A percentile compares a stretch with the other conserved stretches of the same genome.
These are phyloP conservation scores for Ogataea methylovora DNA, from an alignment of 805 yeast species.

Conservation along the genomic window DNA sequence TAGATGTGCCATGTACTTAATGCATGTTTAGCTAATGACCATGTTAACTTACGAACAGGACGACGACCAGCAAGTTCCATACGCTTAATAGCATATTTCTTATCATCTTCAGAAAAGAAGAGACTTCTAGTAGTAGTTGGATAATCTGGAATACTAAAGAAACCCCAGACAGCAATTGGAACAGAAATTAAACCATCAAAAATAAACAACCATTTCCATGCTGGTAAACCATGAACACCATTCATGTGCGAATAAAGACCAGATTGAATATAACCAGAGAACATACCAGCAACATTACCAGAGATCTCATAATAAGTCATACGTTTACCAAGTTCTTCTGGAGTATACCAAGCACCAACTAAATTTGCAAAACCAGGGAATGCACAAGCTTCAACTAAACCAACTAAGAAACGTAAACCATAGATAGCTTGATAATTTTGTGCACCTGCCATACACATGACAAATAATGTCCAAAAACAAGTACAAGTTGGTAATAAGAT, in stretches of 20 bases:
- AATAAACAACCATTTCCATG: constrained; percentile 73
- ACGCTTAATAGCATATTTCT: constrained; percentile 33
- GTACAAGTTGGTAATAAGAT: constrained; percentile 47
- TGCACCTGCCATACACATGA: constrained; percentile 43
- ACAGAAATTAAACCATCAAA: constrained; percentile 56
- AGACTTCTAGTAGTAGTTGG: constrained; percentile 31
- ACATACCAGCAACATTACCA: constrained; percentile 51
- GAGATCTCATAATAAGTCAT: constrained; percentile 55
- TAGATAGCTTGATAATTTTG: constrained; percentile 41
- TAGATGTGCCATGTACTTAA: constrained; percentile 43
- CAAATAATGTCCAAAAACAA: constrained; percentile 48
- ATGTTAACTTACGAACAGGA: too few relatives aligned
- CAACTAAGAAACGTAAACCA: constrained; percentile 54
- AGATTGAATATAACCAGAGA: constrained; percentile 57
- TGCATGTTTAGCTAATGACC: constrained; percentile 9
- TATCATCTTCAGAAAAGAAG: constrained; percentile 35
- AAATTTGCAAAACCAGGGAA: constrained; percentile 58
- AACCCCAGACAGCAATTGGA: constrained; percentile 52
- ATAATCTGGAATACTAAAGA: constrained; percentile 52
- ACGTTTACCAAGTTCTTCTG: constrained; percentile 50
- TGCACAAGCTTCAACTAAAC: constrained; percentile 51
- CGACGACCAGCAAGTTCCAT: not conserved
- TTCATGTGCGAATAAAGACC: constrained; percentile 39
- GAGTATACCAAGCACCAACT: constrained; percentile 49
- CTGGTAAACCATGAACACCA: constrained; percentile 45